Evolutionary conservation across 2,329 filamentous ascomycete species (phyloP).

Genomic region (Boeremia lycopersici): DNA sequence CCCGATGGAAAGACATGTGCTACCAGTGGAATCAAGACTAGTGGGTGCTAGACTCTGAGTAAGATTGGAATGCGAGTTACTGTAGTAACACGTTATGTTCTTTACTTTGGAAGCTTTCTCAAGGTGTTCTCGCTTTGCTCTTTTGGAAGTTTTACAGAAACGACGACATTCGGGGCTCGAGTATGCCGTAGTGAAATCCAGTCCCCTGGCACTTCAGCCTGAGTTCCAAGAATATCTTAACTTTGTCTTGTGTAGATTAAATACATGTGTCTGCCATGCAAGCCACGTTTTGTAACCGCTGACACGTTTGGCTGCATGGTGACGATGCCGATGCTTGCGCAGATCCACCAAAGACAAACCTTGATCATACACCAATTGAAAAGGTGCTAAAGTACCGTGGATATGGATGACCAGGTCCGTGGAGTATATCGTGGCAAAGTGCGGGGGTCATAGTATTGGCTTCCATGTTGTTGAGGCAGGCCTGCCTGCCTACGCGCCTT

Average conservation of each 20-base stretch:
- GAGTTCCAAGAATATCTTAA: no score
- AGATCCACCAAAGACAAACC: neutral
- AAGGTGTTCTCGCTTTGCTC: no score
- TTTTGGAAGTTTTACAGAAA: no score
- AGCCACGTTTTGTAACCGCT: slow-evolving; percentile 3
- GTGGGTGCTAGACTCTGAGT: slow-evolving; percentile 24
- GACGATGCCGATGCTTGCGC: neutral
- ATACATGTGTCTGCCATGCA: neutral
- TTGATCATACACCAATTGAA: neutral
- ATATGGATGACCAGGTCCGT: neutral
- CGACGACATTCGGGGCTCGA: no score
- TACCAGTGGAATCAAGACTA: slow-evolving; percentile 33
- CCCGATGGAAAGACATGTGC: slow-evolving; percentile 38
- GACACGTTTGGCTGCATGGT: slow-evolving; percentile 5
- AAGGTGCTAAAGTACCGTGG: neutral
- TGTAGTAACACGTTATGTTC: no score
- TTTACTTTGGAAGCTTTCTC: no score
- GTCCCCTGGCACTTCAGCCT: neutral
- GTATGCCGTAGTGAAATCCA: neutral
- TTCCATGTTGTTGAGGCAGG: neutral
- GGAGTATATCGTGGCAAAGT: neutral
- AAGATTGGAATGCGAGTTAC: neutral
- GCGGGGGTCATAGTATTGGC: neutral
- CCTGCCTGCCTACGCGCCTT: neutral
- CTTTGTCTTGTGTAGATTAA: neutral